A percentile compares a stretch with the other conserved stretches of the same genome.
These are phyloP conservation scores for Coemansia sp. DNA, from an alignment of 192 early-diverging fungal genomes.

Conservation along the genomic window DNA sequence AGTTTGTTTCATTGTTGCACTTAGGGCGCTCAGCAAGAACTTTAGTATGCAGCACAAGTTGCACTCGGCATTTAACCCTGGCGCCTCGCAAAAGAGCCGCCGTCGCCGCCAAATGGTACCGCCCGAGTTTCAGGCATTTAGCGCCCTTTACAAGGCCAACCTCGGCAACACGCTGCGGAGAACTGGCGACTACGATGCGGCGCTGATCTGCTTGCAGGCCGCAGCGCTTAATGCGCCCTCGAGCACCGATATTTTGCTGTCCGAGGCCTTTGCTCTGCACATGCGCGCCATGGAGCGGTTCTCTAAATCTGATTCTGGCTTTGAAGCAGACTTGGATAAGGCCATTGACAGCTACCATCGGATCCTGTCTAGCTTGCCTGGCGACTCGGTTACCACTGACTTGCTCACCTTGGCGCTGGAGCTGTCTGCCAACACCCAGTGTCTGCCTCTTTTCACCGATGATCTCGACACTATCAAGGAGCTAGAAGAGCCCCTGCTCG, in stretches of 20 bases:
- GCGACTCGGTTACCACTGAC: conserved; percentile 47
- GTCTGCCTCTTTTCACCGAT: background rate
- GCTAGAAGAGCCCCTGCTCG: background rate
- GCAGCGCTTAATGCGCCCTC: conserved; percentile 25
- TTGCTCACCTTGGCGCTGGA: conserved; percentile 45
- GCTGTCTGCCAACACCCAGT: conserved; percentile 26
- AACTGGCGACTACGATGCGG: conserved; percentile 17
- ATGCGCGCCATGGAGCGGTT: conserved; percentile 18
- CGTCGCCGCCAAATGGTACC: background rate
- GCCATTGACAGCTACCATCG: conserved; percentile 50
- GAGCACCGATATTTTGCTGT: conserved; percentile 32
- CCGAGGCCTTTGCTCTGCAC: conserved; percentile 38
- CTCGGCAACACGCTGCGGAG: conserved; percentile 42
- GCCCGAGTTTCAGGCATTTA: conserved; percentile 31
- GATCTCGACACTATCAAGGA: conserved; percentile 8
- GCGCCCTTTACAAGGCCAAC: conserved; percentile 36
- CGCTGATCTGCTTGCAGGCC: conserved; percentile 24
- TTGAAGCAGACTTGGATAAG: conserved; percentile 21
- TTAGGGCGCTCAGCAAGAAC: conserved; percentile 10
- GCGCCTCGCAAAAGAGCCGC: background rate
- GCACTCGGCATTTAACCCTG: conserved; percentile 11
- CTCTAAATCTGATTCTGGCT: background rate
- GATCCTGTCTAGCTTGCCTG: conserved; percentile 34
- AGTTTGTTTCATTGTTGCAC: conserved; percentile 24
- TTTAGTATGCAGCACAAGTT: conserved; percentile 25